A percentile compares a stretch with the other conserved stretches of the same genome.
These are phyloP conservation scores for Erodium trifolium DNA, from an alignment of 441 rosid genomes.

Conservation along the genomic window DNA sequence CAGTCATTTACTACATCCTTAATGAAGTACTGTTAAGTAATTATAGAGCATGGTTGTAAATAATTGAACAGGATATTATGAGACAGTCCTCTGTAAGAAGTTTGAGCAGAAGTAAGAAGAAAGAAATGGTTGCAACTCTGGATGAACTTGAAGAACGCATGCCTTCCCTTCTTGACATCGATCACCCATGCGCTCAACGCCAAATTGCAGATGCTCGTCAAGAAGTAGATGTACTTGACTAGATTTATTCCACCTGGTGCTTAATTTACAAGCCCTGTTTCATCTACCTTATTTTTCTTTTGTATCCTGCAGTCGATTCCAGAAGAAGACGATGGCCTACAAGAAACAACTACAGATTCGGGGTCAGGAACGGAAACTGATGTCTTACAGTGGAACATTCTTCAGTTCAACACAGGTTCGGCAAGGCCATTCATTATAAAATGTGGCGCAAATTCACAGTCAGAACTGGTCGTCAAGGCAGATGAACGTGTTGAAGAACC, in stretches of 20 bases:
- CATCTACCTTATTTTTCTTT: constrained; percentile 13
- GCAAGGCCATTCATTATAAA: constrained; percentile 82
- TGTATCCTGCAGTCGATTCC: constrained; percentile 49
- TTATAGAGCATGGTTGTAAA: constrained; percentile 11
- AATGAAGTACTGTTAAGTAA: constrained; percentile 14
- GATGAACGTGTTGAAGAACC: constrained; percentile 83
- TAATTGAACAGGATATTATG: constrained; percentile 57
- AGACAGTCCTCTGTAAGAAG: constrained; percentile 62
- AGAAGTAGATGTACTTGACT: constrained; percentile 52
- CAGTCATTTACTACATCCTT: constrained; percentile 12
- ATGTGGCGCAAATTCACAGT: constrained; percentile 88
- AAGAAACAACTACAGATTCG: constrained; percentile 39
- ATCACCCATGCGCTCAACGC: constrained; percentile 87
- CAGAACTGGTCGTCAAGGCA: constrained; percentile 88
- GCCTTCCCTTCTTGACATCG: constrained; percentile 97
- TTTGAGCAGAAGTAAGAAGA: constrained; percentile 81
- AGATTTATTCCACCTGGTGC: constrained; percentile 92
- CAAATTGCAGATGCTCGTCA: constrained; percentile 69
- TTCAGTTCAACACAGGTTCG: constrained; percentile 93
- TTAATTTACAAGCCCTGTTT: constrained; percentile 17
- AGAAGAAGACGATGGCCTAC: constrained; percentile 60
- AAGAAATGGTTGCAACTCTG: constrained; percentile 56
- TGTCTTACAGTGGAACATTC: constrained; percentile 90
- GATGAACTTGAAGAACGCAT: constrained; percentile 77
- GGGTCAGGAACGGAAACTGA: constrained; percentile 55